These are phyloP conservation scores for Senecio squalidus DNA, from an alignment of 140 eudicot genomes.

Conservation along the genomic window DNA sequence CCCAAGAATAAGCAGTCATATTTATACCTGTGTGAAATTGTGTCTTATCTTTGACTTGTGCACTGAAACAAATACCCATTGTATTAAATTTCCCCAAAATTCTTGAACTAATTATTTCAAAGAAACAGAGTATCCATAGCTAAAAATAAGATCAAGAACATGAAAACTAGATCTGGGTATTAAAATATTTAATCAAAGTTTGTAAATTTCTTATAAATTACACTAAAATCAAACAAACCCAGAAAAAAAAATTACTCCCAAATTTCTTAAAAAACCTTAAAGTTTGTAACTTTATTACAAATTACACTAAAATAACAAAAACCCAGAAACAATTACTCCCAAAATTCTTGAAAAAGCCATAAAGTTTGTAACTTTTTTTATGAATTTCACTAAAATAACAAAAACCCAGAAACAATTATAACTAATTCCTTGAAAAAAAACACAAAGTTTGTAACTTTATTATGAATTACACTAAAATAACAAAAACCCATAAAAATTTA, in stretches of 20 bases:
- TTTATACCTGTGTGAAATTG: slow-evolving; percentile 49
- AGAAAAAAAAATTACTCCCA: neutral
- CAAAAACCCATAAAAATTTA: neutral
- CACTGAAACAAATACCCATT: slow-evolving; percentile 85
- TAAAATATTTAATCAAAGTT: neutral
- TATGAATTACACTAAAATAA: neutral
- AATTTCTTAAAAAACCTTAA: neutral
- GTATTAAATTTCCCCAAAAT: neutral
- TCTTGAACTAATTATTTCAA: slow-evolving; percentile 3
- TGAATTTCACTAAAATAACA: neutral
- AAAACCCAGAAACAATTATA: neutral
- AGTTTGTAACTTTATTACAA: neutral
- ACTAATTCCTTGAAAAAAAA: neutral
- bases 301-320: neutral
- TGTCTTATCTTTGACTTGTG: slow-evolving; percentile 45
- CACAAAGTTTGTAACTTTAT: neutral
- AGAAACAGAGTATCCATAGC: too few species aligned
- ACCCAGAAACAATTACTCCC: neutral
- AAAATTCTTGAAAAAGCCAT: neutral
- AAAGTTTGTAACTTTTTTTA: neutral
- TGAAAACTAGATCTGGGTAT: slow-evolving; percentile 23
- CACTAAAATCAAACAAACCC: slow-evolving; percentile 8
- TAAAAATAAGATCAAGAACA: slow-evolving; percentile 8
- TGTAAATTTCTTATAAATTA: neutral
- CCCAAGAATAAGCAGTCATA: neutral